Evolutionary conservation across 2,329 filamentous ascomycete species (phyloP).

Genomic region (Aspergillus sp.): DNA sequence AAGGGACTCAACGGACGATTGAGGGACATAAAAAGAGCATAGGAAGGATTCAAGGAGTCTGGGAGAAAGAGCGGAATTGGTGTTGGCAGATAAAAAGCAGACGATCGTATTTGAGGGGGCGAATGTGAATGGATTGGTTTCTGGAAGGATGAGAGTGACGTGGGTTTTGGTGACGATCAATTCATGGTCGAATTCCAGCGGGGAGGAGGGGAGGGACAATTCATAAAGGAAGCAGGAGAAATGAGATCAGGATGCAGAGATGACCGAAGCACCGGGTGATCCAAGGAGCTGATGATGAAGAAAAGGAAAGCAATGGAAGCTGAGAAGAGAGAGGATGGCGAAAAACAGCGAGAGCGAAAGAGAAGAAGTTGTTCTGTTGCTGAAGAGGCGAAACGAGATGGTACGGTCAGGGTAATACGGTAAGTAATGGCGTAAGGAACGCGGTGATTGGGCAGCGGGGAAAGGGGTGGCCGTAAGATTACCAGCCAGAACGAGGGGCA

Average conservation of each 20-base stretch:
- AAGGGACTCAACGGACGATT: constrained; percentile 5
- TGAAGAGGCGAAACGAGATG: not conserved
- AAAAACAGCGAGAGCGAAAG: constrained; percentile 3
- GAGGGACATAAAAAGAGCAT: constrained; percentile 10
- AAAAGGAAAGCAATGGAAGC: constrained; percentile 4
- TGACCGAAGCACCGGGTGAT: not conserved
- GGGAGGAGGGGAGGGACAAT: too few relatives aligned
- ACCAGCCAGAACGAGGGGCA: not conserved
- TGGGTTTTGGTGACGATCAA: too few relatives aligned
- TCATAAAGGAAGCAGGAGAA: too few relatives aligned
- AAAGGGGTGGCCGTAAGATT: too few relatives aligned
- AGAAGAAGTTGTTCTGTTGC: not conserved
- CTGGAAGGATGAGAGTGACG: too few relatives aligned
- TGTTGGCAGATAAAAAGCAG: too few relatives aligned
- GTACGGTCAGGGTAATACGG: not conserved
- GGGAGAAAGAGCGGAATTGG: constrained; percentile 1
- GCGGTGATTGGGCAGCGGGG: too few relatives aligned
- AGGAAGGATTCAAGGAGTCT: constrained; percentile 1
- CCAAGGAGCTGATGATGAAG: constrained; percentile 1
- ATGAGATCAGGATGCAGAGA: too few relatives aligned
- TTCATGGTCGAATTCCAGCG: too few relatives aligned
- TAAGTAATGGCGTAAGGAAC: not conserved
- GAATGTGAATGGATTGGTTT: too few relatives aligned
- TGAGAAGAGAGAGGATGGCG: constrained; percentile 1
- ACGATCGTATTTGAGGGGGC: too few relatives aligned